A percentile compares a stretch with the other conserved stretches of the same genome.
These are phyloP conservation scores for Colletotrichum echinochloae DNA, from an alignment of 2,329 filamentous ascomycete species.

Conservation along the genomic window DNA sequence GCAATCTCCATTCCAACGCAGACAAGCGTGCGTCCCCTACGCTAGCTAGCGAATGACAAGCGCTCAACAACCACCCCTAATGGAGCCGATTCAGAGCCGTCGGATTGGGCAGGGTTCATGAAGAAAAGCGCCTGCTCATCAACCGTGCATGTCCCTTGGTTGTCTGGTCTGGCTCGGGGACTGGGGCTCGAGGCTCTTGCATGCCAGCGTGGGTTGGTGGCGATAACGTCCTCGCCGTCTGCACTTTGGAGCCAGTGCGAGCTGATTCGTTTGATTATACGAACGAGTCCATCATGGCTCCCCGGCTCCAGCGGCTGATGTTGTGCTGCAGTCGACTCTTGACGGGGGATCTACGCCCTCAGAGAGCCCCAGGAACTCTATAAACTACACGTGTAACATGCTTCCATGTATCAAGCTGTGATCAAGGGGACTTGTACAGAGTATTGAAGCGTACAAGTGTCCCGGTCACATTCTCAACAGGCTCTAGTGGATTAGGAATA, in stretches of 20 bases:
- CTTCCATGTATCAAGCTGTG: background rate
- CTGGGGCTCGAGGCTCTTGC: background rate
- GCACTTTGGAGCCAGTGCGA: background rate
- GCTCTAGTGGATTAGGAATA: background rate
- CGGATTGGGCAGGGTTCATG: conserved; percentile 22
- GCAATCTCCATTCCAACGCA: conserved; percentile 31
- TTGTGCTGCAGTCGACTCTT: background rate
- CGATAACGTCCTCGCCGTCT: background rate
- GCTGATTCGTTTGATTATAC: background rate
- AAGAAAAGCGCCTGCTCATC: conserved; percentile 6
- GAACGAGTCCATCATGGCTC: background rate
- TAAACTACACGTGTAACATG: background rate
- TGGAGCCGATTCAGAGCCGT: background rate
- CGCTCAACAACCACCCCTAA: conserved; percentile 21
- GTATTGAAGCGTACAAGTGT: background rate
- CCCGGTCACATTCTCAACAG: background rate
- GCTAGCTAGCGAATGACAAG: conserved; percentile 18
- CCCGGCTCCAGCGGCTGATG: background rate
- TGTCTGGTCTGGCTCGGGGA: background rate
- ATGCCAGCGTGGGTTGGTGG: background rate
- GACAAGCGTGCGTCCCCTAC: conserved; percentile 11
- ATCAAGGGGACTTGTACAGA: background rate
- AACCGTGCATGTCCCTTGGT: background rate
- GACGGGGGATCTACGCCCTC: background rate
- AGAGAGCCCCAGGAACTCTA: background rate